Conservation (phyloP, 306 rosid genomes). For the Hippophae tibetana region DNA sequence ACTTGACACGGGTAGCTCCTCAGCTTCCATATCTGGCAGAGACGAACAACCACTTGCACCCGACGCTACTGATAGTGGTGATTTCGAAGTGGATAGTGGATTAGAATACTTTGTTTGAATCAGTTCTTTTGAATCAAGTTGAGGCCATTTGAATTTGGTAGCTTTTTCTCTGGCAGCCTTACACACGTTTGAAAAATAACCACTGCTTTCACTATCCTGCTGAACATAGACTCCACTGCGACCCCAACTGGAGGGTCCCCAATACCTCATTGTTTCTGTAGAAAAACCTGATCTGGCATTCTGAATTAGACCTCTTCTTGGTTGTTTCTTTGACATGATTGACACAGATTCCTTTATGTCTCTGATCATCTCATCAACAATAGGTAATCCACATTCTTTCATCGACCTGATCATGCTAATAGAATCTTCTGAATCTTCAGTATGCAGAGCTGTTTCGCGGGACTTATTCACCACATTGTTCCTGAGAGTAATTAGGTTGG, state of each 20-base stretch:
- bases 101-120: slow-evolving; percentile 12
- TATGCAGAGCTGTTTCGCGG: slow-evolving; percentile 58
- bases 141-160: slow-evolving; percentile 54
- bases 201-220: slow-evolving; percentile 29
- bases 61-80: slow-evolving; percentile 31
- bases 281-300: slow-evolving; percentile 27
- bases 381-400: slow-evolving; percentile 73
- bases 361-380: slow-evolving; percentile 68
- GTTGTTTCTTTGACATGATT: slow-evolving; percentile 45
- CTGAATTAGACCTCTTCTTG: slow-evolving; percentile 54
- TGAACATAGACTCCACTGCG: slow-evolving; percentile 15
- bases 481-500: slow-evolving; percentile 42
- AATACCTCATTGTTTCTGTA: slow-evolving; percentile 35
- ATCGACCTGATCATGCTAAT: slow-evolving; percentile 49
- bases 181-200: slow-evolving; percentile 51
- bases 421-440: slow-evolving; percentile 86
- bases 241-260: slow-evolving; percentile 37
- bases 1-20: slow-evolving; percentile 54
- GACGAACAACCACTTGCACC: slow-evolving; percentile 34
- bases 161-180: slow-evolving; percentile 70
- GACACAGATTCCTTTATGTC: slow-evolving; percentile 67
- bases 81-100: slow-evolving; percentile 14
- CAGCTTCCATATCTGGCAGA: slow-evolving; percentile 38
- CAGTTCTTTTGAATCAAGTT: slow-evolving; percentile 31
- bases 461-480: slow-evolving; percentile 41